Evolutionary conservation across 306 rosid species (phyloP).

Genomic region (Trichosanthes cucumerina): DNA sequence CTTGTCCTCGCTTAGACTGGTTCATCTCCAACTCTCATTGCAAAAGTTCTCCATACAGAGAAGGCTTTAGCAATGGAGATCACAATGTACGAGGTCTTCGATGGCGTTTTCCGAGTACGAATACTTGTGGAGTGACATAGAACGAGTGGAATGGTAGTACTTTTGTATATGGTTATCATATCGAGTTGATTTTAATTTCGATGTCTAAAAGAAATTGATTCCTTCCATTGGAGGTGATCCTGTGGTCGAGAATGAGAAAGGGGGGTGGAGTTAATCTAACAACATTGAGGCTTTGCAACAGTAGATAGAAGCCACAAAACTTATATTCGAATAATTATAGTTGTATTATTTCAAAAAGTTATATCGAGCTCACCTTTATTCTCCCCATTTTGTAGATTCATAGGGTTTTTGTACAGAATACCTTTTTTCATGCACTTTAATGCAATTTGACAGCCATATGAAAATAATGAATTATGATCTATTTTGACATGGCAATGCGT

Average conservation of each 20-base stretch:
- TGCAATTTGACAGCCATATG: no score
- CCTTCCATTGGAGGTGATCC: neutral
- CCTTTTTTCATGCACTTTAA: no score
- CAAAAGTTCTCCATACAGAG: conserved; percentile 59
- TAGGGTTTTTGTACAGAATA: no score
- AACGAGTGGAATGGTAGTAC: neutral
- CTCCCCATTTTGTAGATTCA: neutral
- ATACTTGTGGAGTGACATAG: conserved; percentile 50
- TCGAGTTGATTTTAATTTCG: neutral
- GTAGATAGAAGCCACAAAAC: neutral
- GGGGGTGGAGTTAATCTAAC: neutral
- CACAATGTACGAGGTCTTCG: conserved; percentile 12
- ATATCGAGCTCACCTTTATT: neutral
- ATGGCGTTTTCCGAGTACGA: conserved; percentile 40
- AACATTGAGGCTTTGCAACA: neutral
- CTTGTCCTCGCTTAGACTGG: conserved; percentile 58
- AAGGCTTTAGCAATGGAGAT: conserved; percentile 35
- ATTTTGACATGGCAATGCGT: no score
- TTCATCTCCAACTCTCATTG: conserved; percentile 45
- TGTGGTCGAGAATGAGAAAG: no score
- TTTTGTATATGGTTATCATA: neutral
- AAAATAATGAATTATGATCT: no score
- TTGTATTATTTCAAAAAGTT: neutral
- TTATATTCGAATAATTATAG: neutral
- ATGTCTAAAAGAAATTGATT: neutral